Percentiles rank a stretch among this genome's conserved stretches.
Conservation (phyloP, 192 early-diverging fungal species). For the Mortierella alpina region DNA sequence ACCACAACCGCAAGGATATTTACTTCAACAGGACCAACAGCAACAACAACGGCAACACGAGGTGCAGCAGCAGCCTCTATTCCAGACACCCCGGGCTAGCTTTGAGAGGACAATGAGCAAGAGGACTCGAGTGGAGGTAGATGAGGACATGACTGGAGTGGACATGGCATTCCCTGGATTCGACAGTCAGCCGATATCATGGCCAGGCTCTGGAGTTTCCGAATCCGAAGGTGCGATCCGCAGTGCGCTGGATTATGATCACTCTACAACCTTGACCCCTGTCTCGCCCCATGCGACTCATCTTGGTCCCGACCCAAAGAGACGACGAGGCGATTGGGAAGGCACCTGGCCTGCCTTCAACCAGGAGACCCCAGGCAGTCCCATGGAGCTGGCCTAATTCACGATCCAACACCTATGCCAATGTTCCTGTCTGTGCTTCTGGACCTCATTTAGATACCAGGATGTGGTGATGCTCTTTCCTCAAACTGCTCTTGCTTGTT, state of each 20-base stretch:
- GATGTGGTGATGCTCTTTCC: no score
- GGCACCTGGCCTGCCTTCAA: constrained; percentile 6
- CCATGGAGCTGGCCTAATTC: constrained; percentile 38
- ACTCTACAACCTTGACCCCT: no score
- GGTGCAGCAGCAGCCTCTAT: constrained; percentile 10
- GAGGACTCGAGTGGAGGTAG: constrained; percentile 18
- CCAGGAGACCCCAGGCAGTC: constrained; percentile 1
- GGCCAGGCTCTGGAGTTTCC: neutral
- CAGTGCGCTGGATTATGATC: no score
- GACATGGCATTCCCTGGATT: neutral
- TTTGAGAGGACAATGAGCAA: constrained; percentile 18
- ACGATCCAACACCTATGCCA: neutral
- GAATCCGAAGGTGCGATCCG: neutral
- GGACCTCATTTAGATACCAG: constrained; percentile 3
- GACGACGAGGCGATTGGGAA: constrained; percentile 27
- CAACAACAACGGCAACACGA: constrained; percentile 5
- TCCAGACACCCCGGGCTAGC: neutral
- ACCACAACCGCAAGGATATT: constrained; percentile 20
- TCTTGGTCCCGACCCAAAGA: constrained; percentile 15
- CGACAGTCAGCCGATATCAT: neutral
- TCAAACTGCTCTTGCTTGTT: neutral
- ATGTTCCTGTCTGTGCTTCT: neutral
- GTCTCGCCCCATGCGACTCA: no score
- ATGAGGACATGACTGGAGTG: constrained; percentile 12
- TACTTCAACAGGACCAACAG: constrained; percentile 8